Conservation (phyloP, 768 basidiomycete genomes). For the Dioszegia aurantiaca region DNA sequence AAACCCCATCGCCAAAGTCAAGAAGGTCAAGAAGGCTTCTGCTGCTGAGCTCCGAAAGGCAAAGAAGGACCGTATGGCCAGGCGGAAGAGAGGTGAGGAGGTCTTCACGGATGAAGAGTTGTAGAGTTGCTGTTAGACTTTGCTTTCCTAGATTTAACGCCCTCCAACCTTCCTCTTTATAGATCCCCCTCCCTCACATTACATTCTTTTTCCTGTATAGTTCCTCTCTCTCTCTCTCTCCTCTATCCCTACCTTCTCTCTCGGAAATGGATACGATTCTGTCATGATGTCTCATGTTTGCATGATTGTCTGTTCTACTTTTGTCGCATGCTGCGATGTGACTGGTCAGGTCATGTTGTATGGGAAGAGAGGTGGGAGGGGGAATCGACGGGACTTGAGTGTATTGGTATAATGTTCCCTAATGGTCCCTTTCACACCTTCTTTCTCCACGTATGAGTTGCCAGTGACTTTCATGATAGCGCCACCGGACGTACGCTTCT, state of each 20-base stretch:
- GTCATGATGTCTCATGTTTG: no score
- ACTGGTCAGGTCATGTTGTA: no score
- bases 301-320: no score
- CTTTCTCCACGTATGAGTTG: no score
- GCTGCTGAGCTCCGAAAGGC: constrained; percentile 79
- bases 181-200: background rate
- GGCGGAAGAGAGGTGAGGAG: constrained; percentile 48
- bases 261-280: no score
- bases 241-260: background rate
- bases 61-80: constrained; percentile 92
- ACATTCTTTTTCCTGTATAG: constrained; percentile 1
- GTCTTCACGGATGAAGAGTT: constrained; percentile 55
- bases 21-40: constrained; percentile 76
- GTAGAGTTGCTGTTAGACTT: constrained; percentile 14
- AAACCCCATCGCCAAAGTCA: constrained; percentile 65
- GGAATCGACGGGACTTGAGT: no score
- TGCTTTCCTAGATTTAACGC: background rate
- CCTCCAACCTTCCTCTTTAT: background rate
- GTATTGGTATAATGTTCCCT: no score
- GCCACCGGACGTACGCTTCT: no score
- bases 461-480: no score
- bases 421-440: no score
- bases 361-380: no score
- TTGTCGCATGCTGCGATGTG: no score
- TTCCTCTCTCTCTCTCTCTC: background rate